Evolutionary conservation across 2,329 filamentous ascomycete species (phyloP).

Genomic region (Dothistroma septosporum): DNA sequence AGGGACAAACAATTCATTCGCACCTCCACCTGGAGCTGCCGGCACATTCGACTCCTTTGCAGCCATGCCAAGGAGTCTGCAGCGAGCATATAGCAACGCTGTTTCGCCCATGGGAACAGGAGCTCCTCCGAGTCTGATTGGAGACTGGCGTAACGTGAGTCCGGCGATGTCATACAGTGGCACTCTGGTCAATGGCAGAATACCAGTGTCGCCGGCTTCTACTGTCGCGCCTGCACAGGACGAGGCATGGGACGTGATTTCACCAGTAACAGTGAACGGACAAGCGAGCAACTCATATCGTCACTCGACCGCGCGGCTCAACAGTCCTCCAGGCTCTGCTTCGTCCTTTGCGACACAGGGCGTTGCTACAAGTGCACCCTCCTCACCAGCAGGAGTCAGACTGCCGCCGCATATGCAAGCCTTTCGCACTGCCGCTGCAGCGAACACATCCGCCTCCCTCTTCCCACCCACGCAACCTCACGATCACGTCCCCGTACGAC

Average conservation of each 20-base stretch:
- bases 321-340: conserved; percentile 16
- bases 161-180: conserved; percentile 13
- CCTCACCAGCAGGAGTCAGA: conserved; percentile 13
- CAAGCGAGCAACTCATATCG: conserved; percentile 14
- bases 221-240: conserved; percentile 13
- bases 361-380: conserved; percentile 4
- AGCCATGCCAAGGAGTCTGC: conserved; percentile 28
- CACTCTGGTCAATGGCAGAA: conserved; percentile 14
- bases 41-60: conserved; percentile 17
- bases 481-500: conserved; percentile 29
- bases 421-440: conserved; percentile 28
- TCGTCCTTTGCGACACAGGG: conserved; percentile 15
- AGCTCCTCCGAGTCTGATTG: conserved; percentile 23
- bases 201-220: background rate
- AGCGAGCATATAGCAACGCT: conserved; percentile 33
- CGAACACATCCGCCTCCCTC: conserved; percentile 23
- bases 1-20: conserved; percentile 5
- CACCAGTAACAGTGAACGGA: conserved; percentile 10
- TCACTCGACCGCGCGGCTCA: conserved; percentile 27
- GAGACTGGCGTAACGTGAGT: conserved; percentile 29
- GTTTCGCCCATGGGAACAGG: conserved; percentile 21
- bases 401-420: conserved; percentile 33
- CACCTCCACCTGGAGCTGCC: background rate
- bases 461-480: conserved; percentile 26
- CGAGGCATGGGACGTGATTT: conserved; percentile 22